These are phyloP conservation scores for Rhodotorula mucilaginosa DNA, from an alignment of 1,284 basidiomycete species.

Conservation along the genomic window DNA sequence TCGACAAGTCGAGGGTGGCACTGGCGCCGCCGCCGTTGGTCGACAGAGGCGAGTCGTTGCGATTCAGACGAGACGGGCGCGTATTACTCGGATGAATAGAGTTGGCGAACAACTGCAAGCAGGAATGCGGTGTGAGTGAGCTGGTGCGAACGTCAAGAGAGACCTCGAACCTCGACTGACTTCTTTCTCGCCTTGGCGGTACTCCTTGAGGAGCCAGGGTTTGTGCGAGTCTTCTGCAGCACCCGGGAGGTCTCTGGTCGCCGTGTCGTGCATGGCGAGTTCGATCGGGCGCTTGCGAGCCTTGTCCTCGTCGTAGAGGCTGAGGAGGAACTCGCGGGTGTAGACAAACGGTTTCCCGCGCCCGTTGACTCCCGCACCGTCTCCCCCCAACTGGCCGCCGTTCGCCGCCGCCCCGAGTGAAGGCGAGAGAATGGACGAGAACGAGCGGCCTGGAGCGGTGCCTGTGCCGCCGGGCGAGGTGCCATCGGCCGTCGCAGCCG, in stretches of 20 bases:
- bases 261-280: slow-evolving; percentile 33
- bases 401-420: slow-evolving; percentile 4
- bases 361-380: neutral
- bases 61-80: slow-evolving; percentile 27
- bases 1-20: slow-evolving; percentile 35
- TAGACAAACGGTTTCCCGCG: slow-evolving; percentile 37
- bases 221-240: slow-evolving; percentile 5
- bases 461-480: neutral
- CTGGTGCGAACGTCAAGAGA: neutral
- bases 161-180: slow-evolving; percentile 10
- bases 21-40: slow-evolving; percentile 6
- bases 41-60: slow-evolving; percentile 20
- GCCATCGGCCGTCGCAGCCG: neutral
- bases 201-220: slow-evolving; percentile 38
- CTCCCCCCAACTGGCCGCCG: neutral
- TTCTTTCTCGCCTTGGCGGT: slow-evolving; percentile 40
- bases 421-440: slow-evolving; percentile 37
- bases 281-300: slow-evolving; percentile 36
- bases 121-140: neutral
- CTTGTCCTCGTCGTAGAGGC: slow-evolving; percentile 41
- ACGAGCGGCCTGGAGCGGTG: slow-evolving; percentile 22
- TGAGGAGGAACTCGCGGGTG: slow-evolving; percentile 38
- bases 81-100: slow-evolving; percentile 33
- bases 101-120: slow-evolving; percentile 30
- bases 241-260: slow-evolving; percentile 23